Evolutionary conservation across 192 early-diverging fungal genomes (phyloP), one percentile per base, ranked within the genome.

Genomic region (Thamnidium elegans): DNA sequence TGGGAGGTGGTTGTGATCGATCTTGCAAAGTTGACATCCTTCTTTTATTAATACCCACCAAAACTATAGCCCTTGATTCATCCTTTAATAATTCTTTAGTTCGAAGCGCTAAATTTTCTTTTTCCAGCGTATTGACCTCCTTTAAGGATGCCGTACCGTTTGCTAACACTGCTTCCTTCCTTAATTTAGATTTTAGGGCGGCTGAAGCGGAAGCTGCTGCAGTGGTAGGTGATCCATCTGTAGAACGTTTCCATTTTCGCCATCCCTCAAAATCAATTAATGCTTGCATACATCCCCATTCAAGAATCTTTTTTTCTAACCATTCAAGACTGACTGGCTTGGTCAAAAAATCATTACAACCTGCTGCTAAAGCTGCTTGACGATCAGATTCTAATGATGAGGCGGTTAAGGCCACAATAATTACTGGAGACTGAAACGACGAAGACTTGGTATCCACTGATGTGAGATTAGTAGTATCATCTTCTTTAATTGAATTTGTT

Each of bases 271-370:
- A 86, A 72, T 95, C 92, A 50, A 95, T 94, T 19, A 95, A 71
- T 0, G 92, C 90, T 65, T 95, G 93, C 88, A 95, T 95, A 60
- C 88, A 87, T 14, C 92, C 93, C 93, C 93, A 95, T 65, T 95
- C 93, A 21, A 89, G 78, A 63, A 95, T 90, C 79, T 94, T 94
- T 34, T 84, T 80, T 63, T 87, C 86, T 17, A 95, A 76, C 93
- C 93, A 95, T 19, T 81, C 79, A 11, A 93, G 68, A 65, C 84
- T 87, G 19, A 93, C 88, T 2, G 93, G 93, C 66, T 95, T 95
- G 45, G 90, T 95, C 59, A 95, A 70, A 73, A 91, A 95, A 76
- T 95, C 93, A 70, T 95, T 93, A 61, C 93, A 95, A 0, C 93
- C 93, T 3, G 92, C 93, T 36, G 85, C 75, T 42, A 94, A 72